These are phyloP conservation scores for Medicago truncatula DNA, from an alignment of 306 rosid species.

Conservation along the genomic window DNA sequence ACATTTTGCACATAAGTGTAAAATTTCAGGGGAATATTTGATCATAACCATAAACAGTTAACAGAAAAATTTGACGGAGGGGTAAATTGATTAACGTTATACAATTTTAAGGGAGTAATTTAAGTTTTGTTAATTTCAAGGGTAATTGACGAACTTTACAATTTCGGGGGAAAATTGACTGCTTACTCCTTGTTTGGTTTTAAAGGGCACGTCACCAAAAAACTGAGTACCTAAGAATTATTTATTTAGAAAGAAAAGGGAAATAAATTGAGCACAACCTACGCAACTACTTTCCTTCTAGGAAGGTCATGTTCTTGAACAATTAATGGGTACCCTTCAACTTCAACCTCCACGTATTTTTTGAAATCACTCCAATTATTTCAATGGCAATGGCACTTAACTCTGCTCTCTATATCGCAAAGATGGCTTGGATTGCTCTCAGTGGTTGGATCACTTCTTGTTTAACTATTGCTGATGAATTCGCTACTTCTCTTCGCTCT, in stretches of 20 bases:
- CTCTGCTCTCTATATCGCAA: constrained; percentile 66
- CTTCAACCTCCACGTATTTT: constrained; percentile 3
- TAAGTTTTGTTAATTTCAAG: too few species aligned
- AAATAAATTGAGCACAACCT: constrained; percentile 5
- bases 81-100: too few species aligned
- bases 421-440: constrained; percentile 80
- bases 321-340: constrained; percentile 46
- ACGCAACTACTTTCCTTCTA: background rate
- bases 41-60: too few species aligned
- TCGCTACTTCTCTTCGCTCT: constrained; percentile 79
- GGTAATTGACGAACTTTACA: too few species aligned
- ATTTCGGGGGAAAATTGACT: too few species aligned
- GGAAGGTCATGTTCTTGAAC: background rate
- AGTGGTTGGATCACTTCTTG: constrained; percentile 85
- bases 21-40: too few species aligned
- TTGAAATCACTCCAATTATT: constrained; percentile 12
- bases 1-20: too few species aligned
- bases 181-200: too few species aligned
- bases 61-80: too few species aligned
- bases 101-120: too few species aligned
- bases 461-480: constrained; percentile 81
- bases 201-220: background rate
- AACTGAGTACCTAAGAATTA: too few species aligned
- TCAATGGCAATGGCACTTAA: constrained; percentile 77
- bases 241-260: background rate